Evolutionary conservation across 2,329 filamentous ascomycete species (phyloP).

Genomic region (Venturia oleaginea): DNA sequence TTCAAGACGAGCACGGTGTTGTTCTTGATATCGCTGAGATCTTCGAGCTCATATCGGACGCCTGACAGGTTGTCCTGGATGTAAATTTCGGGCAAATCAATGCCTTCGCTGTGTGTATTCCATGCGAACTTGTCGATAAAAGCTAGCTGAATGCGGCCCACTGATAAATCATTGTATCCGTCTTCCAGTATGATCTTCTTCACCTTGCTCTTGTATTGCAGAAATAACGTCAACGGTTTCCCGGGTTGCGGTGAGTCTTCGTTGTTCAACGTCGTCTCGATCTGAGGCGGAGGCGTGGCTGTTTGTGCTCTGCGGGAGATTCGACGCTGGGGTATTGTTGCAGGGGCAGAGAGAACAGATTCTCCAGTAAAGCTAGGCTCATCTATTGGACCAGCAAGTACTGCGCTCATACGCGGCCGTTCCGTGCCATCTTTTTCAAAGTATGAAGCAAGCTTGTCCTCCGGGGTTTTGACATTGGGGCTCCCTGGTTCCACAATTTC

Average conservation of each 20-base stretch:
- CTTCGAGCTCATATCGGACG: constrained; percentile 92
- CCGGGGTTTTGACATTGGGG: constrained; percentile 49
- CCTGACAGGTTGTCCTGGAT: constrained; percentile 94
- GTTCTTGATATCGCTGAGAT: constrained; percentile 87
- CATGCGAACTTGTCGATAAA: constrained; percentile 99
- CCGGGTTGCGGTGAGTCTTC: constrained; percentile 59
- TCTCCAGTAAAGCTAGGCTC: constrained; percentile 19
- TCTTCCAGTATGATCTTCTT: constrained; percentile 90
- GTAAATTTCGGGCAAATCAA: constrained; percentile 91
- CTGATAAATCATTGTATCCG: constrained; percentile 73
- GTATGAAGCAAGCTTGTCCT: constrained; percentile 49
- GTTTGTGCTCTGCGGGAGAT: constrained; percentile 27
- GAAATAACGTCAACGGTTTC: constrained; percentile 85
- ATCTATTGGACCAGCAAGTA: constrained; percentile 27
- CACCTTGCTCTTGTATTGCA: constrained; percentile 94
- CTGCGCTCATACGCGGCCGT: constrained; percentile 24
- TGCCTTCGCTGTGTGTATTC: constrained; percentile 92
- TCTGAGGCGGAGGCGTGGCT: constrained; percentile 31
- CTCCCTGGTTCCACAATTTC: constrained; percentile 30
- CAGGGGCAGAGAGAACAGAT: constrained; percentile 2
- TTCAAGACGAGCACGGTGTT: constrained; percentile 92
- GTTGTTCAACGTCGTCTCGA: constrained; percentile 34
- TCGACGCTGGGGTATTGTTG: constrained; percentile 21
- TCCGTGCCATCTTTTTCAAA: constrained; percentile 23
- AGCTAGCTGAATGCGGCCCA: constrained; percentile 81